These are phyloP conservation scores for Scleroderma bovista DNA, from an alignment of 768 basidiomycete genomes.

Conservation along the genomic window DNA sequence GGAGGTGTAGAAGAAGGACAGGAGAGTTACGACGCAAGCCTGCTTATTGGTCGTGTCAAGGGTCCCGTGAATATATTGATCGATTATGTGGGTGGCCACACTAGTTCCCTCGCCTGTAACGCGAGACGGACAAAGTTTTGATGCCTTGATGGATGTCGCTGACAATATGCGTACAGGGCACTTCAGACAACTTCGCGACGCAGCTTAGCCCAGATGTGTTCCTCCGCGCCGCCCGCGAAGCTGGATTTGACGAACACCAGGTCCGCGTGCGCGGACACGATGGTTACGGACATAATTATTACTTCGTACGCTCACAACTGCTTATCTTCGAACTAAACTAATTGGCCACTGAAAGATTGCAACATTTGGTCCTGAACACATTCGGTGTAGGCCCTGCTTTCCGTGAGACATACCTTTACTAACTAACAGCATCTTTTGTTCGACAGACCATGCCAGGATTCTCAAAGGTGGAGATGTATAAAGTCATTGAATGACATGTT, in stretches of 20 bases:
- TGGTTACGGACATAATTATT: conserved; percentile 88
- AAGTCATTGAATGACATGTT: background rate
- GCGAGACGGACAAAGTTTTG: no score
- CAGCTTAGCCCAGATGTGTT: conserved; percentile 91
- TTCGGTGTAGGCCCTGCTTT: conserved; percentile 60
- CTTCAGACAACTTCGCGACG: conserved; percentile 67
- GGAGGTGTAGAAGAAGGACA: conserved; percentile 75
- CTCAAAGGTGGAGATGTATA: conserved; percentile 55
- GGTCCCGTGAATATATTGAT: conserved; percentile 74
- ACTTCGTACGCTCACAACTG: conserved; percentile 53
- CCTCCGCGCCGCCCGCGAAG: conserved; percentile 65
- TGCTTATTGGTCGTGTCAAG: conserved; percentile 59
- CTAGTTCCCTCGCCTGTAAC: no score
- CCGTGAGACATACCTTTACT: conserved; percentile 4
- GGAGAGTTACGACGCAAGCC: conserved; percentile 75
- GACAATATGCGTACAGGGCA: conserved; percentile 48
- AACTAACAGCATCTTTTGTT: conserved; percentile 10
- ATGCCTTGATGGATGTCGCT: background rate
- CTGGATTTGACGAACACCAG: conserved; percentile 67
- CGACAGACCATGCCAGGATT: conserved; percentile 79
- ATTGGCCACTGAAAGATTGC: conserved; percentile 55
- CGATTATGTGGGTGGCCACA: conserved; percentile 61
- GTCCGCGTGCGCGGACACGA: conserved; percentile 76
- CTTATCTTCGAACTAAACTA: background rate
- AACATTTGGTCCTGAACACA: conserved; percentile 84